Base-by-base conservation (phyloP, 2,329 filamentous ascomycete genomes). In the Calycina herbarum region DNA sequence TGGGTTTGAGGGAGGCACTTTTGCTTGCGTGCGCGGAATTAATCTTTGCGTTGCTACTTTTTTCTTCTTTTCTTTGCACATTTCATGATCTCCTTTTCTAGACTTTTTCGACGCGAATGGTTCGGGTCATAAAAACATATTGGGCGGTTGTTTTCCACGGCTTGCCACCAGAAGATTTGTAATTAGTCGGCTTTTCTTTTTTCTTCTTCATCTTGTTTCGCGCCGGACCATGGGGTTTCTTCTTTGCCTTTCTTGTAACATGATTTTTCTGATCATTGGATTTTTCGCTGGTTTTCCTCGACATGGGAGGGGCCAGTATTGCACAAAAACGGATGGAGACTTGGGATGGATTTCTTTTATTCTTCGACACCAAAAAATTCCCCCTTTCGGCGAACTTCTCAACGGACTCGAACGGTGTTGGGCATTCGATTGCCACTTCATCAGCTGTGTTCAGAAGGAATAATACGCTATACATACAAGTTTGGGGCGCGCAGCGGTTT, bases 241-340 rank as follows among this genome's bases (percentile, higher is more conserved):
- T 69, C 67, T 71, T 67, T 68, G 70, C 70, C 67, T 74, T 78
- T 79, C 77, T 77, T 77, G 73, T 75, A 75, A 68, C 70, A 73
- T 73, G 72, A 65, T 72, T 69, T 56, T 59, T 68, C 58, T 51
- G 59, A 62, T 48, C 48, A 63, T 69, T 71, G 68, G 69, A 70
- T 69, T 66, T 70, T 66, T 59, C 59, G 65, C 68, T 68, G 57
- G 67, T 67, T 72, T 66, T 70, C 31, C 66, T 70, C 65, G 58
- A 57, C 57, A 67, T 68, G 65, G 70, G 57, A 54, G 57, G 67
- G 60, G 66, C 63, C 69, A 69, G 70, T 61, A 17, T 70, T 72
- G 72, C 73, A 73, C 73, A 74, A 75, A 62, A 74, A 74, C 68
- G 69, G 73, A 61, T 66, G 62, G 68, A 65, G 66, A 68, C 58